phyloP scores from a whole-genome alignment of 179 eudicot species.

The Monotropa hypopitys region DNA sequence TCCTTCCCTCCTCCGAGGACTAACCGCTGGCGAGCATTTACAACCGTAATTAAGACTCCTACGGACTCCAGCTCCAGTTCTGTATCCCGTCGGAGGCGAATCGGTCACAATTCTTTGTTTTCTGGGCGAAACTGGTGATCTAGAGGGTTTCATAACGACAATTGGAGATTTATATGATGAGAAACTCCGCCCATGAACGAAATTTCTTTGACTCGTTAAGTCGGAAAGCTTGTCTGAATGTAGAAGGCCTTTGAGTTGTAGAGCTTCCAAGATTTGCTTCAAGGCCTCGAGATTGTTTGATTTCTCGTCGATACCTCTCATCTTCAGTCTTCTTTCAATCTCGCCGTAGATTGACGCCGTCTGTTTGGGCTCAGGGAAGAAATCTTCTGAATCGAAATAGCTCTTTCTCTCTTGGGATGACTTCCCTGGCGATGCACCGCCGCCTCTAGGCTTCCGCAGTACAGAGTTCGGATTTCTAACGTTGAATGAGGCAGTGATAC shows the following conservation, averaged over 20 bases:
- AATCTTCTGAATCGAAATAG: slow-evolving; percentile 54
- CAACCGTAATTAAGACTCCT: slow-evolving; percentile 15
- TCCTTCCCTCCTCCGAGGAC: slow-evolving; percentile 30
- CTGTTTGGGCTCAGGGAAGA: slow-evolving; percentile 66
- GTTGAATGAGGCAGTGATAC: neutral
- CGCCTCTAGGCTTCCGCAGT: slow-evolving; percentile 12
- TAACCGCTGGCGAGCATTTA: slow-evolving; percentile 21
- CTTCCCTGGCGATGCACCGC: slow-evolving; percentile 20
- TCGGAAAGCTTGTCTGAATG: slow-evolving; percentile 32
- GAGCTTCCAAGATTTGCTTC: slow-evolving; percentile 76
- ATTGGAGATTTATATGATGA: slow-evolving; percentile 40
- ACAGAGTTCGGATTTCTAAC: slow-evolving; percentile 8
- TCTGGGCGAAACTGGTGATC: slow-evolving; percentile 8
- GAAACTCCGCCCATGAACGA: slow-evolving; percentile 25
- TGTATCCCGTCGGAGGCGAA: slow-evolving; percentile 17
- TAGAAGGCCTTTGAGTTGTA: slow-evolving; percentile 77
- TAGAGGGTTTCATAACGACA: slow-evolving; percentile 45
- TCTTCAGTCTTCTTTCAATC: slow-evolving; percentile 50
- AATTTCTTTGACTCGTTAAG: slow-evolving; percentile 15
- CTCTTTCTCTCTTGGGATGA: slow-evolving; percentile 31
- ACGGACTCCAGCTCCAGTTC: slow-evolving; percentile 10
- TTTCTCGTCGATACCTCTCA: slow-evolving; percentile 81
- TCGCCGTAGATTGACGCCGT: slow-evolving; percentile 44
- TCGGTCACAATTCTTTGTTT: slow-evolving; percentile 15
- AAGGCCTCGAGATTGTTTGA: slow-evolving; percentile 64